A percentile compares a stretch with the other conserved stretches of the same genome.
Conservation (phyloP, 441 rosid species). For the Aleurites moluccanus region DNA sequence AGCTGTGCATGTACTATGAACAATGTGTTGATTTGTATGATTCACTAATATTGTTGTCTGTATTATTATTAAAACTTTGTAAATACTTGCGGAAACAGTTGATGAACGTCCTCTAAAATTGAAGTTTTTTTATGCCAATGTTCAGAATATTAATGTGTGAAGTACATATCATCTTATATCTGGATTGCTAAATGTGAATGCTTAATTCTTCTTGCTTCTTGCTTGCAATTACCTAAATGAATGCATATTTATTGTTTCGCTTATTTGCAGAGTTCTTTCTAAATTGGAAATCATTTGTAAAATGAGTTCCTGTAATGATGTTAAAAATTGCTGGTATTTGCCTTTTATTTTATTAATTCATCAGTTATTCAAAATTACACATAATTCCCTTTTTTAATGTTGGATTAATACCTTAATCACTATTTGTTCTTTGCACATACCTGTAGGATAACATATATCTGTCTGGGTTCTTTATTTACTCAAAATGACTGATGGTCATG, state of each 20-base stretch:
- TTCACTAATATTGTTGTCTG: not conserved
- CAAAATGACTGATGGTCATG: conserved; percentile 67
- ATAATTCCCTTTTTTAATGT: not conserved
- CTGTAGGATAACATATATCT: conserved; percentile 13
- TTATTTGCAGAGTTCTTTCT: not conserved
- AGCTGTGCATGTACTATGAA: not conserved
- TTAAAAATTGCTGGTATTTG: not conserved
- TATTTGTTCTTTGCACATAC: conserved; percentile 1
- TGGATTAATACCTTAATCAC: not conserved
- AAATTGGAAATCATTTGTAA: not conserved
- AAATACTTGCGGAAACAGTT: not conserved
- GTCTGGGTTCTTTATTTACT: conserved; percentile 5
- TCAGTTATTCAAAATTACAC: not conserved
- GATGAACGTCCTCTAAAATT: no score
- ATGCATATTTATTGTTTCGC: not conserved
- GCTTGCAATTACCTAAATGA: not conserved
- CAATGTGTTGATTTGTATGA: not conserved
- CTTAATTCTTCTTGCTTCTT: conserved; percentile 2
- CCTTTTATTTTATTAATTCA: not conserved
- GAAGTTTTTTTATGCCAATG: not conserved
- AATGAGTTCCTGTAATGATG: not conserved
- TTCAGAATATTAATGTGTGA: conserved; percentile 6
- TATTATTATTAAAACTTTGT: not conserved
- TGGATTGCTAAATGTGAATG: not conserved
- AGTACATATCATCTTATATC: conserved; percentile 1